phyloP scores from a whole-genome alignment of 2,329 filamentous ascomycete genomes.

The Trichoderma polysporum region DNA sequence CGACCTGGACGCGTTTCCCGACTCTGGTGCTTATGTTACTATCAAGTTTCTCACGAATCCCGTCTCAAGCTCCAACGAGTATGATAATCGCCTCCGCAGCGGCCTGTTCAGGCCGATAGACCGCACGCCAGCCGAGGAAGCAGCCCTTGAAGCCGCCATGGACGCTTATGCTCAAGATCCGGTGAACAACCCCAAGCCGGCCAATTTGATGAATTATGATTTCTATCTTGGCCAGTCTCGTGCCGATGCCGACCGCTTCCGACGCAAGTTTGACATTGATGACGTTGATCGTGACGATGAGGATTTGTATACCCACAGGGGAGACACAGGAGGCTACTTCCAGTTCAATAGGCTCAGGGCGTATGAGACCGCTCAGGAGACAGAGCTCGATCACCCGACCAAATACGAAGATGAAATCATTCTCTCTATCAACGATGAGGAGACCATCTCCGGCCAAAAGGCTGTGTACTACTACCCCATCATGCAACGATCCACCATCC shows the following conservation, averaged over 20 bases:
- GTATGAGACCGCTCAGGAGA: constrained; percentile 63
- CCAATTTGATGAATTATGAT: constrained; percentile 63
- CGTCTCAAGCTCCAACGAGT: constrained; percentile 50
- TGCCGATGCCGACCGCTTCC: constrained; percentile 54
- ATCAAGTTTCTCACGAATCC: constrained; percentile 69
- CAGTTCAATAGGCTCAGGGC: constrained; percentile 61
- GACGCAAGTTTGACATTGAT: constrained; percentile 58
- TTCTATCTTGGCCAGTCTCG: constrained; percentile 59
- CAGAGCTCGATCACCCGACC: constrained; percentile 54
- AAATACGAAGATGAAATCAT: constrained; percentile 66
- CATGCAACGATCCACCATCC: constrained; percentile 62
- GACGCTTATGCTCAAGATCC: constrained; percentile 59
- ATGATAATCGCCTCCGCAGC: constrained; percentile 61
- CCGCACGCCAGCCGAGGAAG: constrained; percentile 54
- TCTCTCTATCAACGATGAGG: constrained; percentile 57
- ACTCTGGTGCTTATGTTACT: constrained; percentile 67
- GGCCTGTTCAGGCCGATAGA: constrained; percentile 62
- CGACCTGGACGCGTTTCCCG: constrained; percentile 67
- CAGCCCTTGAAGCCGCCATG: constrained; percentile 48
- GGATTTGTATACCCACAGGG: constrained; percentile 54
- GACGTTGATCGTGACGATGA: constrained; percentile 56
- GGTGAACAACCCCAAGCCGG: constrained; percentile 53
- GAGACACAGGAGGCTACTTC: constrained; percentile 52
- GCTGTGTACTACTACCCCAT: constrained; percentile 68
- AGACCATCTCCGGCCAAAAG: constrained; percentile 50